These are phyloP conservation scores for Clathrospora elynae DNA, from an alignment of 2,329 filamentous ascomycete genomes.

Conservation along the genomic window DNA sequence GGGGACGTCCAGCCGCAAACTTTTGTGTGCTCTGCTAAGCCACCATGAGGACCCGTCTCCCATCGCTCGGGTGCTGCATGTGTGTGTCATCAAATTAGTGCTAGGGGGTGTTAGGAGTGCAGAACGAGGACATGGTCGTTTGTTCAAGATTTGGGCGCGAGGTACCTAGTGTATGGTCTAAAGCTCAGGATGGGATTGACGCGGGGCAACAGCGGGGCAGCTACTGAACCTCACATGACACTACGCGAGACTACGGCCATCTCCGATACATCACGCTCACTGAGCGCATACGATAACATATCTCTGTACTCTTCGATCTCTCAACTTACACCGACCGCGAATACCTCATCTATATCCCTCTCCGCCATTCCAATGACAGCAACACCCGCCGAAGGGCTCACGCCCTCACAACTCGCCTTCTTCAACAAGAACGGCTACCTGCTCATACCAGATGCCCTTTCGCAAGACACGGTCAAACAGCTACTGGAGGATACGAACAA, in stretches of 20 bases:
- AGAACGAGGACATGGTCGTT: too few relatives aligned
- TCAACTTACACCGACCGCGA: neutral
- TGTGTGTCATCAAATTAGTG: too few relatives aligned
- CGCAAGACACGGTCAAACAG: conserved; percentile 64
- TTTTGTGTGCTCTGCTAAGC: too few relatives aligned
- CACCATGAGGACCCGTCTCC: too few relatives aligned
- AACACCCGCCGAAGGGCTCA: conserved; percentile 61
- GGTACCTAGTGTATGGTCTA: too few relatives aligned
- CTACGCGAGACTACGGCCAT: conserved; percentile 22
- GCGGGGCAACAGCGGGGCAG: conserved; percentile 17
- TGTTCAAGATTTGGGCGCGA: neutral
- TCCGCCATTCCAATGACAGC: conserved; percentile 22
- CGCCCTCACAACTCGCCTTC: conserved; percentile 68
- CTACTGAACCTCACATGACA: conserved; percentile 2
- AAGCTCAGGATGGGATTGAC: conserved; percentile 4
- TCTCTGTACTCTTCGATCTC: neutral
- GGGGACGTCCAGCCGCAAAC: too few relatives aligned
- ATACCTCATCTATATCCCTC: neutral
- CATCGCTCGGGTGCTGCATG: too few relatives aligned
- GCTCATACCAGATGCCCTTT: conserved; percentile 78
- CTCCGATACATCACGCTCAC: conserved; percentile 27
- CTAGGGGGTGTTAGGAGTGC: too few relatives aligned
- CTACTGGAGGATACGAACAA: conserved; percentile 76
- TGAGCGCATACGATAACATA: conserved; percentile 4
- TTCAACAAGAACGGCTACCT: conserved; percentile 90